Evolutionary conservation across 257 asterid species (phyloP), one percentile per base, ranked within the genome.

Genomic region (Lithospermum erythrorhizon): DNA sequence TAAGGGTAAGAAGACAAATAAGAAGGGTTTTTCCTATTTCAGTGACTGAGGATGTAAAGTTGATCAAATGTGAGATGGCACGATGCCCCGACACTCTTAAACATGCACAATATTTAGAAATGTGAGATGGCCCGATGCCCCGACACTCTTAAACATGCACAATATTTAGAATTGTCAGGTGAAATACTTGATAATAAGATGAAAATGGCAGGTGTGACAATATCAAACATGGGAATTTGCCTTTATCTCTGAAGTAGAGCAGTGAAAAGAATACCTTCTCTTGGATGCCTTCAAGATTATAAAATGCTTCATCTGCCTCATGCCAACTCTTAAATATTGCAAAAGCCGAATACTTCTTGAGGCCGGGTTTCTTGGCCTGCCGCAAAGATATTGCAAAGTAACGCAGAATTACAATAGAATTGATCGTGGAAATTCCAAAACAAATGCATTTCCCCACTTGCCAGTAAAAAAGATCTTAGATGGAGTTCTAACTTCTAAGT

Each of bases 231-330:
- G 57, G 9, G 57, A 23, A 53, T 53, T 27, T 27, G 2, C 21
- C 21, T n/a, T 21, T 6, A 53, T 20, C 15, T n/a, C 11, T 2
- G 24, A 7, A 55, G 15, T 4, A 54, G 25, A 22, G 32, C 32
- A 48, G 56, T 57, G 57, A 21, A 37, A 14, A 61, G 63, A 57
- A 35, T 59, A 87, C 98, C 94, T 85, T 81, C 23, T 74, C 89
- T 53, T 61, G 59, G 63, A 59, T 61, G 48, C 96, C 98, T 53
- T 82, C 83, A 65, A 93, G 79, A 61, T 66, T 65, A 30, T 77
- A 73, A 67, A 82, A 93, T 27, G 94, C 80, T 78, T 77, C 78
- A 59, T 64, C 62, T 61, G 97, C 95, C 69, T 78, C 94, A 65
- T 78, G 82, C 70, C 70, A 75, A 77, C 65, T 78, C 73, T 72